Conservation (phyloP, 2,329 filamentous ascomycete species). For the Colletotrichum lini region DNA sequence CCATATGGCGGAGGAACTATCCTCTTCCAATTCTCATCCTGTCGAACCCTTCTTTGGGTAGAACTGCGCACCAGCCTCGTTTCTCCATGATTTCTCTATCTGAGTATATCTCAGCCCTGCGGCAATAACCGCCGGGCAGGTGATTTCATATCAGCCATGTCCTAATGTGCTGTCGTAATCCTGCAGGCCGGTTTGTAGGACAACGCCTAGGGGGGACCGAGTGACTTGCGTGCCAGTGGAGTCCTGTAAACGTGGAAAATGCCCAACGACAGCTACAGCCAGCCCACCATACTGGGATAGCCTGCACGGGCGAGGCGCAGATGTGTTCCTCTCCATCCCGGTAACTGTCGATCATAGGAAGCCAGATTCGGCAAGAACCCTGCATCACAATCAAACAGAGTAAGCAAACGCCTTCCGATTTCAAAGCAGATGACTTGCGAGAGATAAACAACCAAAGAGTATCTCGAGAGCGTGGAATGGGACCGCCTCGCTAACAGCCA, state of each 20-base stretch:
- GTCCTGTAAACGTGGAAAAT: background rate
- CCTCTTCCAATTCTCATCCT: background rate
- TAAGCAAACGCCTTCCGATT: conserved; percentile 43
- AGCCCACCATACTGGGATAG: background rate
- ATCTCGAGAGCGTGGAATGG: background rate
- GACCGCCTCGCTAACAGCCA: background rate
- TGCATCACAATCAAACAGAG: conserved; percentile 48
- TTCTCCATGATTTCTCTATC: background rate
- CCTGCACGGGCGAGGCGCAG: conserved; percentile 13
- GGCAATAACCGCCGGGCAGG: background rate
- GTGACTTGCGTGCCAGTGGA: background rate
- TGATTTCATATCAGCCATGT: background rate
- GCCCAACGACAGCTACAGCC: conserved; percentile 2
- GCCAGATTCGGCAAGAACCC: conserved; percentile 73
- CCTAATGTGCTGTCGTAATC: background rate
- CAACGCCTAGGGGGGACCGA: background rate
- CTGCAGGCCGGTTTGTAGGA: background rate
- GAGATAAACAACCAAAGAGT: background rate
- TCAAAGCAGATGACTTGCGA: conserved; percentile 4
- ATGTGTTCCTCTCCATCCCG: conserved; percentile 12
- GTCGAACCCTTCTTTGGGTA: background rate
- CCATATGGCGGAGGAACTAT: background rate
- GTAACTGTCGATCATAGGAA: conserved; percentile 62
- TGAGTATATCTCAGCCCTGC: background rate
- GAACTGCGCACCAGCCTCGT: background rate